Base-by-base conservation (phyloP, 495 filamentous ascomycete genomes). In the Amorphotheca resinae region DNA sequence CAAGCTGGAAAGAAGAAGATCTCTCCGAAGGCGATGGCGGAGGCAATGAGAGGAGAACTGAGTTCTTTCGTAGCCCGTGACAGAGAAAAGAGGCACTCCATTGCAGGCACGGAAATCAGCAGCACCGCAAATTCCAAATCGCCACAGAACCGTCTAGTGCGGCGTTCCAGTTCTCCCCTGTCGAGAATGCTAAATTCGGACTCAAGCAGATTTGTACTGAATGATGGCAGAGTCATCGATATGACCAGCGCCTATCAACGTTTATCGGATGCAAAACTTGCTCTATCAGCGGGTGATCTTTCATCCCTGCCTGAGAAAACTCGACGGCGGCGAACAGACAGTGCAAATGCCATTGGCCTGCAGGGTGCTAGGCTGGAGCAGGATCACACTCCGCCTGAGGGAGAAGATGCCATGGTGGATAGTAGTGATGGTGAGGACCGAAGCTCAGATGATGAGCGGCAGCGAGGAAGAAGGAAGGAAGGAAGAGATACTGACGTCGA, bases 181-280 rank as follows among this genome's bases (percentile, higher is more conserved):
- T 11, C 41, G 6, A 41, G 33, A 22, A 37, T 37, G 34, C 21
- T 28, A 23, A 40, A 4, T 28, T 61, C 62, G 12, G 58, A 58
- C 49, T 60, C 62, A 15, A 57, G 56, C 22, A 59, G 65, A 40
- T 60, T 59, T 28, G 51, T 65, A 31, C 51, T 76, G 5, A 67
- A 70, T 25, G 70, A 71, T 36, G 68, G 68, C 15, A 66, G 70
- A 38, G 52, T 67, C 2, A 53, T 80, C 26, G 73, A 76, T 44
- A 72, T 76, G 59, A 67, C 70, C 33, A 76, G 59, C 45, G 70
- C 74, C 9, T 76, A 79, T 54, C 66, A 72, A 26, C 64, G 74
- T 18, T 59, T 80, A n/a, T 84, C 80, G 0, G 79, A 84, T 55
- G 79, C 74, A 22, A 70, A 68, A 26, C 57, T 84, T 39, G 61